Percentiles rank a stretch among this genome's conserved stretches.
phyloP scores from a whole-genome alignment of 768 basidiomycete genomes.

The Termitomyces sp. region DNA sequence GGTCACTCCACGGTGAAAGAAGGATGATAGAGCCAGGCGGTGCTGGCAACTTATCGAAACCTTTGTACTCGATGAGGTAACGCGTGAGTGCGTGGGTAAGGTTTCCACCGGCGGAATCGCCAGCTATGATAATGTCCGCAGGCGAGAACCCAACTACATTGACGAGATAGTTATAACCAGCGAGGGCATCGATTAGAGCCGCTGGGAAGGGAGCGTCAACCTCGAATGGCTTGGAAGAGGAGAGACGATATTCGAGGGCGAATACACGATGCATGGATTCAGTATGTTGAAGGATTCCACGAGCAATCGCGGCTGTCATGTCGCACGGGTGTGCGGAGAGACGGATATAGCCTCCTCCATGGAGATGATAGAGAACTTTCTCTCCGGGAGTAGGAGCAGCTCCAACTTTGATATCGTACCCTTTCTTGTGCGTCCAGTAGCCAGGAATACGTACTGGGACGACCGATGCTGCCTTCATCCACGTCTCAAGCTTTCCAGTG shows the following conservation, averaged over 20 bases:
- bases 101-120: constrained; percentile 79
- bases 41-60: constrained; percentile 29
- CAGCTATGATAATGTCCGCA: constrained; percentile 55
- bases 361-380: constrained; percentile 54
- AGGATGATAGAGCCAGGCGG: constrained; percentile 45
- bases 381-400: constrained; percentile 40
- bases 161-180: constrained; percentile 70
- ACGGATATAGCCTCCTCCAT: constrained; percentile 56
- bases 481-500: constrained; percentile 34
- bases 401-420: constrained; percentile 26
- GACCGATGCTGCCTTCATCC: constrained; percentile 34
- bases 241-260: constrained; percentile 69
- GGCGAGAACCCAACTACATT: constrained; percentile 50
- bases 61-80: constrained; percentile 39
- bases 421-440: constrained; percentile 49
- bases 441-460: constrained; percentile 43
- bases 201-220: constrained; percentile 62
- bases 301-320: constrained; percentile 36
- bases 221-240: constrained; percentile 34
- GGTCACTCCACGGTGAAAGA: constrained; percentile 53
- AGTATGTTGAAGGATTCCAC: constrained; percentile 40
- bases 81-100: constrained; percentile 59
- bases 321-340: constrained; percentile 53
- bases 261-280: constrained; percentile 42
- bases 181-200: constrained; percentile 67